A percentile compares a stretch with the other conserved stretches of the same genome.
Conservation (phyloP, 768 basidiomycete genomes). For the Mrakia frigida region DNA sequence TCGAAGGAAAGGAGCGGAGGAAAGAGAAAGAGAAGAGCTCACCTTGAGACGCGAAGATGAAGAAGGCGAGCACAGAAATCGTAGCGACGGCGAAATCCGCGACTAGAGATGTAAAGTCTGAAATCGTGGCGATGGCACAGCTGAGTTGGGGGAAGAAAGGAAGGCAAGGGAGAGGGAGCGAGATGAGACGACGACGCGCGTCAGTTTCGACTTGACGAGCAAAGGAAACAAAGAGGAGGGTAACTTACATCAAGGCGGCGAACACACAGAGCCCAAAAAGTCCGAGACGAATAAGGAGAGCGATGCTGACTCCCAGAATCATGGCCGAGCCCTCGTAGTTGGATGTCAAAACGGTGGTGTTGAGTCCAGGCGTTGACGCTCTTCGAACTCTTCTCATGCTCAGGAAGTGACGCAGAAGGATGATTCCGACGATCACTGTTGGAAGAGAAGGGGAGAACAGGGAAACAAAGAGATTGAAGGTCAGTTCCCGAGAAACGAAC, state of each 20-base stretch:
- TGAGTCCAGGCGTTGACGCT: neutral
- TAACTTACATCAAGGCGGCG: neutral
- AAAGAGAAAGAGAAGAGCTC: too few species aligned
- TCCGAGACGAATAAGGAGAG: neutral
- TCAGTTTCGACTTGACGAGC: too few species aligned
- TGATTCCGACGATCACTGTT: neutral
- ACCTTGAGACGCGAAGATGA: too few species aligned
- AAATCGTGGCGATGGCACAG: too few species aligned
- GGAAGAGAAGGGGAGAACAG: neutral
- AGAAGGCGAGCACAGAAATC: too few species aligned
- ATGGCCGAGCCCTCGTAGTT: neutral
- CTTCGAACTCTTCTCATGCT: neutral
- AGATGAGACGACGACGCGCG: neutral
- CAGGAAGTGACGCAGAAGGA: neutral
- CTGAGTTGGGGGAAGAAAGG: neutral
- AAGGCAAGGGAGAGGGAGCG: neutral
- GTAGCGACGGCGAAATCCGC: too few species aligned
- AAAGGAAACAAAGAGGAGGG: too few species aligned
- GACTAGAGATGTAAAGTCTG: too few species aligned
- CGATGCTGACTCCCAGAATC: neutral
- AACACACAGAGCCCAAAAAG: neutral
- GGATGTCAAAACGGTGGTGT: too few species aligned
- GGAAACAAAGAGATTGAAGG: neutral
- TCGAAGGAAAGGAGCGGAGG: too few species aligned
- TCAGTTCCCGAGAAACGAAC: neutral